Evolutionary conservation across 2,329 filamentous ascomycete genomes (phyloP), one percentile per base, ranked within the genome.

Genomic region (Botrytis aclada): DNA sequence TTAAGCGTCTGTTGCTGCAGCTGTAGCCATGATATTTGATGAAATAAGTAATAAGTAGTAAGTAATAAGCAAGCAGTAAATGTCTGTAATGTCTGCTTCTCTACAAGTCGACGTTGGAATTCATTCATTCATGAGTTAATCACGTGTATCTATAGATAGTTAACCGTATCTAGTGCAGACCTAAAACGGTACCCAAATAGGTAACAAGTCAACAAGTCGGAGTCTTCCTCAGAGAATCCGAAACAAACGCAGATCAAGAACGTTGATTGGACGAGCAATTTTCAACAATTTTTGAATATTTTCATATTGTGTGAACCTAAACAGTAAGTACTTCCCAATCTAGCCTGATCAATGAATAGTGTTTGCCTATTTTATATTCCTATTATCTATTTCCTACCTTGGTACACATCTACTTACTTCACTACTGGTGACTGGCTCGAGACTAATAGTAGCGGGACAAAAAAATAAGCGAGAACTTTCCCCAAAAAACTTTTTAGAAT

Each of bases 401-500:
- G 25, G 12, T n/a, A n/a, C 47, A 14, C 47, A 29, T 18, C 51
- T 29, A 29, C 6, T 0, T 29, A 29, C n/a, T 29, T 29, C n/a
- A 56, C 16, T 56, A 56, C 51, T 56, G 51, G n/a, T 56, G 51
- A 56, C 51, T 56, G 51, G 51, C 51, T 56, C 51, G 51, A 56
- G 51, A 56, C 51, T 56, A 29, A 29, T 29, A 64, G 65, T 69
- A 69, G 65, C 43, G 34, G 43, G 56, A 43, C 51, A 56, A 45
- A 71, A 37, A 29, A 61, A 47, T 67, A 69, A 69, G 45, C 61
- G 63, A 66, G 56, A 16, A 16, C 20, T n/a, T 69, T 69, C 39
- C 34, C 56, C 41, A 71, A 71, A 71, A 65, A 71, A 43, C 37
- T 72, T 58, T 71, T 60, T 69, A 56, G 37, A 41, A 69, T 58